A percentile compares a stretch with the other conserved stretches of the same genome.
Conservation (phyloP, 78 protist species). For the Cavenderia fasciculata region DNA sequence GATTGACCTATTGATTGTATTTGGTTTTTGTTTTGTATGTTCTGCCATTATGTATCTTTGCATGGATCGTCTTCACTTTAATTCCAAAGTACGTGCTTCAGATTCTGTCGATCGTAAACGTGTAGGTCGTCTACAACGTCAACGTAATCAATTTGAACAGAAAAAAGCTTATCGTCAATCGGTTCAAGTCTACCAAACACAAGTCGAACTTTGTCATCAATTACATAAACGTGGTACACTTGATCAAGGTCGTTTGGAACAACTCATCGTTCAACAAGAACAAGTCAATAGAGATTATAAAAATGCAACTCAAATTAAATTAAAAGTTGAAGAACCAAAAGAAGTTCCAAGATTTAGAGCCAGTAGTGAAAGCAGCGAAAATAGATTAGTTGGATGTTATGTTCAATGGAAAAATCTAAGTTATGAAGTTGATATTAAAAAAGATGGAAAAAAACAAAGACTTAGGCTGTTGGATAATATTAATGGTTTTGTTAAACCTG, state of each 20-base stretch:
- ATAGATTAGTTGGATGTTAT: conserved; percentile 17
- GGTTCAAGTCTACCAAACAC: no score
- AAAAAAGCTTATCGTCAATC: no score
- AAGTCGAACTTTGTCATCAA: no score
- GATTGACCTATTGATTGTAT: background rate
- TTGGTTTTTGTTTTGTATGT: background rate
- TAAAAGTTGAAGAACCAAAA: background rate
- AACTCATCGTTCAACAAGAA: background rate
- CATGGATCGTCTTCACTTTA: background rate
- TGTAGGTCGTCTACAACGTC: no score
- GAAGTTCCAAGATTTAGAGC: background rate
- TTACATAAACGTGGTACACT: background rate
- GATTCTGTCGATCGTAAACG: no score
- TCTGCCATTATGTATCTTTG: background rate
- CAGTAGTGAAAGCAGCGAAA: background rate
- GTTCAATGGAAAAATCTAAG: conserved; percentile 24
- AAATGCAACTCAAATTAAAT: background rate
- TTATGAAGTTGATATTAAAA: conserved; percentile 45
- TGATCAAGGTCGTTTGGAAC: background rate
- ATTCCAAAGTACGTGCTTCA: no score
- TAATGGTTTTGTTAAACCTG: conserved; percentile 78
- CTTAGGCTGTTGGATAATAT: conserved; percentile 15
- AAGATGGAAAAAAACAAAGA: background rate
- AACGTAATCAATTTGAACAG: no score
- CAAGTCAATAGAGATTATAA: background rate